Evolutionary conservation across 2,329 filamentous ascomycete genomes (phyloP).

Genomic region (Neofusicoccum kwambonambiense): DNA sequence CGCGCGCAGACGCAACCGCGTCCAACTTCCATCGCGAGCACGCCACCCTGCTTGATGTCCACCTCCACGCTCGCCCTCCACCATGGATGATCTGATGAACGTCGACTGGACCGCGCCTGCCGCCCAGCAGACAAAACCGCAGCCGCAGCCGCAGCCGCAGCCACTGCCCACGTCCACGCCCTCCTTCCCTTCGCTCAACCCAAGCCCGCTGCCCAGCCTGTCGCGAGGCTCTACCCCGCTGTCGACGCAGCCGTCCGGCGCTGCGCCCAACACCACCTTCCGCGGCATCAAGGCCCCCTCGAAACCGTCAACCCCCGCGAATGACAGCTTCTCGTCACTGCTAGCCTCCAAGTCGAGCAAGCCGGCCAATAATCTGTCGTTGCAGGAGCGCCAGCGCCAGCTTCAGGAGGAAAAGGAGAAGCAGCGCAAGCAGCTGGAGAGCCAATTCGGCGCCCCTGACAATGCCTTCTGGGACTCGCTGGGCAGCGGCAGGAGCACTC

Average conservation of each 20-base stretch:
- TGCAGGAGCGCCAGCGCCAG: constrained; percentile 64
- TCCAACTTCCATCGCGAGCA: not conserved
- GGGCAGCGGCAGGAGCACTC: constrained; percentile 54
- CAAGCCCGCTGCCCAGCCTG: constrained; percentile 32
- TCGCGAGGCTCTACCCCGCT: constrained; percentile 41
- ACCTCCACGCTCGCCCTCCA: not conserved
- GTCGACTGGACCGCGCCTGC: constrained; percentile 45
- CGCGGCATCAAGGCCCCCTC: constrained; percentile 47
- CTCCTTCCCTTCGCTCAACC: constrained; percentile 24
- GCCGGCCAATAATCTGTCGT: constrained; percentile 65
- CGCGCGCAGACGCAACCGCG: not conserved
- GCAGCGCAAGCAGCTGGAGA: constrained; percentile 70
- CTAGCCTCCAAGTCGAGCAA: constrained; percentile 64
- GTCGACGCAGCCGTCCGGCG: constrained; percentile 40
- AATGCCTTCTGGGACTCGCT: constrained; percentile 74
- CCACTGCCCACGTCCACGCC: constrained; percentile 22
- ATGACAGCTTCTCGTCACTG: constrained; percentile 77
- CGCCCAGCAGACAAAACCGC: constrained; percentile 29
- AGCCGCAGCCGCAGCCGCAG: constrained; percentile 28
- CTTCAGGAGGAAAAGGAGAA: constrained; percentile 75
- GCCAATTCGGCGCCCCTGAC: constrained; percentile 68
- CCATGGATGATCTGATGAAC: constrained; percentile 51
- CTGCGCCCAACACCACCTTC: constrained; percentile 22
- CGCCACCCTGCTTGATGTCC: not conserved
- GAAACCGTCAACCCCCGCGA: constrained; percentile 52